A percentile compares a stretch with the other conserved stretches of the same genome.
Evolutionary conservation across 208 protist genomes (phyloP).

Genomic region (Crithidia sp.): DNA sequence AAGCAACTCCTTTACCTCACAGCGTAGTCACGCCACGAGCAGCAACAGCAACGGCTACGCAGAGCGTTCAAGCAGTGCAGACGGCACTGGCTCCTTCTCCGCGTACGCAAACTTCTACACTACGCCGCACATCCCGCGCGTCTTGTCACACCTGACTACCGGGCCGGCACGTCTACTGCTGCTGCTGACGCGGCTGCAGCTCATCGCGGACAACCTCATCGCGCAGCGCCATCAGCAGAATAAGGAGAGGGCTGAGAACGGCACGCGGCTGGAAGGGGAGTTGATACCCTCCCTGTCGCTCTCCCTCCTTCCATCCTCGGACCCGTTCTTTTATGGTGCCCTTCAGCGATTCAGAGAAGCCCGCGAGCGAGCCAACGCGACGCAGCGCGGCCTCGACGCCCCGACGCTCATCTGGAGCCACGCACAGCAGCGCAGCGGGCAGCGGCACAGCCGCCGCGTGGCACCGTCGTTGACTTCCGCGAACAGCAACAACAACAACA

Average conservation of each 20-base stretch:
- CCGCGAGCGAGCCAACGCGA: conserved; percentile 18
- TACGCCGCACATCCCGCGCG: conserved; percentile 21
- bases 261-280: too few relatives aligned
- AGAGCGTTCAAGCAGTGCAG: not conserved
- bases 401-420: conserved; percentile 21
- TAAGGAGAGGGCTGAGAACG: not conserved
- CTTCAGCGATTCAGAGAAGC: conserved; percentile 26
- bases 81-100: not conserved
- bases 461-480: not conserved
- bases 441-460: not conserved
- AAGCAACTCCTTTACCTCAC: not conserved
- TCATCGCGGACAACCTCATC: conserved; percentile 35
- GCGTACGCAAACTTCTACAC: conserved; percentile 1
- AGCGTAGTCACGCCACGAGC: not conserved
- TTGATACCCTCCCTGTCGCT: too few relatives aligned
- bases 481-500: not conserved
- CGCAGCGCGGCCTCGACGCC: conserved; percentile 23
- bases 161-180: conserved; percentile 40
- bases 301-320: not conserved
- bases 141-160: conserved; percentile 30
- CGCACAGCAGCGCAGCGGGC: conserved; percentile 10
- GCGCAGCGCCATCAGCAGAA: conserved; percentile 16
- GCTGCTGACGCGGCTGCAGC: conserved; percentile 41
- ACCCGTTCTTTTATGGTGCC: conserved; percentile 13
- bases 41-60: not conserved